Percentiles rank a stretch among this genome's conserved stretches.
Evolutionary conservation across 1,139 yeast species (phyloP).

Genomic region (Arxiozyma bovina): DNA sequence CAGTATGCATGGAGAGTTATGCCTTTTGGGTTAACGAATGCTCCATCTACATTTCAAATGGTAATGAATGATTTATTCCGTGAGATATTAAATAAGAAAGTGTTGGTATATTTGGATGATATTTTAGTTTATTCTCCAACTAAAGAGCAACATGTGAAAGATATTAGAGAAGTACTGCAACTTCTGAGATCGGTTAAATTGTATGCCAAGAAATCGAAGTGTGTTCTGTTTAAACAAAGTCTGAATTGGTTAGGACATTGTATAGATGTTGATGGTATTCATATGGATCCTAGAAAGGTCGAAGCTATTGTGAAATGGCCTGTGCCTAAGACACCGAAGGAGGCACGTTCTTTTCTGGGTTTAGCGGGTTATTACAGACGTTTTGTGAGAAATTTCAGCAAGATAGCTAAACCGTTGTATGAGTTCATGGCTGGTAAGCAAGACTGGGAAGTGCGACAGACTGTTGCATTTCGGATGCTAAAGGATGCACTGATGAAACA

Average conservation of each 20-base stretch:
- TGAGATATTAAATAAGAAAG: slow-evolving; percentile 9
- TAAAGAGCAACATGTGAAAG: slow-evolving; percentile 12
- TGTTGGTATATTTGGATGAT: slow-evolving; percentile 24
- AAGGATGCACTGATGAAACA: background rate
- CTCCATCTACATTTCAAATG: slow-evolving; percentile 6
- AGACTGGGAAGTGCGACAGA: background rate
- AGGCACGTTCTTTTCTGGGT: background rate
- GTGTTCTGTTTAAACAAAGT: background rate
- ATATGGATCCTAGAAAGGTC: background rate
- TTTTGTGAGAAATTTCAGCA: background rate
- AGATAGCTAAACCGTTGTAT: background rate
- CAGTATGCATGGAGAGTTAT: slow-evolving; percentile 6
- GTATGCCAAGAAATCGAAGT: background rate
- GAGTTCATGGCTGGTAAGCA: background rate
- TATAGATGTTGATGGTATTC: background rate
- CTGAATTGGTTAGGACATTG: background rate
- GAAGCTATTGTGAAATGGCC: background rate
- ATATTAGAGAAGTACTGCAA: slow-evolving; percentile 4
- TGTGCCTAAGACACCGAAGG: background rate
- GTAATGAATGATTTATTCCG: slow-evolving; percentile 10
- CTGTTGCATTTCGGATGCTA: background rate
- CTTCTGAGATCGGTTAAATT: background rate
- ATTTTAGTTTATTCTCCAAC: slow-evolving; percentile 20
- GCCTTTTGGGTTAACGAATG: slow-evolving; percentile 8
- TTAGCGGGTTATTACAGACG: background rate